Percentiles rank a stretch among this genome's conserved stretches.
Conservation (phyloP, 495 filamentous ascomycete genomes). For the Podospora anserina region DNA sequence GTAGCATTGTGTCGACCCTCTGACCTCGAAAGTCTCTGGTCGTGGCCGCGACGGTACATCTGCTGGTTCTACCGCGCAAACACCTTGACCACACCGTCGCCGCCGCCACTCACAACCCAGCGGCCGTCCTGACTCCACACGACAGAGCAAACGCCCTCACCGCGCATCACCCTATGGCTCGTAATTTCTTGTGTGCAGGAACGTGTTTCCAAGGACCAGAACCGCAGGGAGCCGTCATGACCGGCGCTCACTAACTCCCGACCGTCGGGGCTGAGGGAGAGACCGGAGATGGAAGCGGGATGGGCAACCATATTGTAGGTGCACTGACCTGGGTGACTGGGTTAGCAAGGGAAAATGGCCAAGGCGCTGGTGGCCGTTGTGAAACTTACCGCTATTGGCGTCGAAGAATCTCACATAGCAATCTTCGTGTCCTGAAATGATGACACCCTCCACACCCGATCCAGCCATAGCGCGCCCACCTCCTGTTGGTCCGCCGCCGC, state of each 20-base stretch:
- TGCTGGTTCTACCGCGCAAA: slow-evolving; percentile 56
- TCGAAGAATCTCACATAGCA: slow-evolving; percentile 94
- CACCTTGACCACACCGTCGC: slow-evolving; percentile 96
- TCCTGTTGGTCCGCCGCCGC: slow-evolving; percentile 70
- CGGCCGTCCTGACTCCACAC: slow-evolving; percentile 92
- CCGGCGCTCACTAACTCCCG: slow-evolving; percentile 93
- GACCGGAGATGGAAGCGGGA: slow-evolving; percentile 82
- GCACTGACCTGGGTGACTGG: slow-evolving; percentile 75
- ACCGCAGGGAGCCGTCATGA: slow-evolving; percentile 89
- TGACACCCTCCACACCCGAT: slow-evolving; percentile 80
- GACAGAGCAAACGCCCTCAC: slow-evolving; percentile 88
- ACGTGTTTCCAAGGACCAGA: slow-evolving; percentile 96
- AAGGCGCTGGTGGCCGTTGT: too few relatives aligned
- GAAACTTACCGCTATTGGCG: slow-evolving; percentile 88
- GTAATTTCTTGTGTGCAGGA: slow-evolving; percentile 92
- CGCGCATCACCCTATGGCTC: slow-evolving; percentile 84
- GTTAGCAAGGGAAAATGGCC: not conserved
- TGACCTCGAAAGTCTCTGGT: not conserved
- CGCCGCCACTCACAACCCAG: slow-evolving; percentile 91
- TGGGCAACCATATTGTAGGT: slow-evolving; percentile 98
- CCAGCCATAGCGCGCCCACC: slow-evolving; percentile 55
- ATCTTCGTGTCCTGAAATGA: slow-evolving; percentile 95
- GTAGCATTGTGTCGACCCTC: not conserved
- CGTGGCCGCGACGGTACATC: slow-evolving; percentile 1
- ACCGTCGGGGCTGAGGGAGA: slow-evolving; percentile 88